Base-by-base conservation (phyloP, 1,284 basidiomycete species). In the Mycena sp. region DNA sequence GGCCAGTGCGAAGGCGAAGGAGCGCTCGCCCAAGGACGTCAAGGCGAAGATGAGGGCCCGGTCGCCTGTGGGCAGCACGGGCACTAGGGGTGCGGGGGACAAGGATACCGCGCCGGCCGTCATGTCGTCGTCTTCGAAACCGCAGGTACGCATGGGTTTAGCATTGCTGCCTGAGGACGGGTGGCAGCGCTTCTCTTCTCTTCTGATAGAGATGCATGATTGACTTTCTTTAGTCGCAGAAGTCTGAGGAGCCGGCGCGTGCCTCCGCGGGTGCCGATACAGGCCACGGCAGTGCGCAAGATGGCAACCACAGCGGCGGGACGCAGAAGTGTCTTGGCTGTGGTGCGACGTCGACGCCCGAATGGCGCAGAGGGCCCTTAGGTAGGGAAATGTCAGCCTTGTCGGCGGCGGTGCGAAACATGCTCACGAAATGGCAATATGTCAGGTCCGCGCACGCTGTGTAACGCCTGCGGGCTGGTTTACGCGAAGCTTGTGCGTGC, bases 321-420 rank as follows among this genome's bases (percentile, higher is more conserved):
- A 17, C 50, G 21, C 92, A 92, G 74, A 88, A 84, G 37, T 93
- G 91, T 75, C 79, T 91, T 30, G 92, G 90, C 29, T 93, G 91
- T 76, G 83, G 80, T 69, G 91, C 91, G 62, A 93, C 91, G n/a
- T 88, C 91, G 58, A 93, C 92, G 61, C 91, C 91, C 6, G 91
- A 93, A 79, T 93, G 92, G 91, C 81, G 91, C 59, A 78, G 91
- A 68, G 91, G 91, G 1, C 91, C 91, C 16, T 76, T 93, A 78
- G 91, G 91, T 92, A 72, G 74, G 83, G 23, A 64, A 44, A 17
- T 43, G 56, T 19, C 30, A 12, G 16, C 26, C 16, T 26, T 40
- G 11, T 38, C 23, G 28, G 11, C 40, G 45, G 26, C 30, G 44
- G n/a, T 43, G 30, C 7, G 44, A n/a, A 21, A 28, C 30, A 30